Conservation (phyloP, 495 filamentous ascomycete genomes). For the Immersiella caudata region DNA sequence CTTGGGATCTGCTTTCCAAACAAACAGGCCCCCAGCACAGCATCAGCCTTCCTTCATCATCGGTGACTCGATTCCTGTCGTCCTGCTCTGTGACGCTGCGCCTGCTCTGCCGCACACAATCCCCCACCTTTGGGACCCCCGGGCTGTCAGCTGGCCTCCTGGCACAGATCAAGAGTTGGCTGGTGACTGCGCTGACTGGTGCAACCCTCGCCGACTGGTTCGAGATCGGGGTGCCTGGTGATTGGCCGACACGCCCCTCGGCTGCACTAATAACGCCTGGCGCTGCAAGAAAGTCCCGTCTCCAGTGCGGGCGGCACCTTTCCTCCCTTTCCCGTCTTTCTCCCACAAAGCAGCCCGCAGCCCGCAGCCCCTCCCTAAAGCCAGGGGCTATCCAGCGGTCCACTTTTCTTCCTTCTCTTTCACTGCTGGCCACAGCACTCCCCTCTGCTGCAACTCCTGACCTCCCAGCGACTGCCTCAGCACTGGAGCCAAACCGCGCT, state of each 20-base stretch:
- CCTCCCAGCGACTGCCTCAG: slow-evolving; percentile 6
- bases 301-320: slow-evolving; percentile 21
- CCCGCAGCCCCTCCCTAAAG: slow-evolving; percentile 8
- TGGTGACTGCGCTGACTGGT: slow-evolving; percentile 22
- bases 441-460: not conserved
- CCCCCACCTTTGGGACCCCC: slow-evolving; percentile 10
- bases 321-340: slow-evolving; percentile 21
- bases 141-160: slow-evolving; percentile 27
- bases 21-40: not conserved
- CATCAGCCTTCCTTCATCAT: slow-evolving; percentile 4
- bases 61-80: slow-evolving; percentile 12
- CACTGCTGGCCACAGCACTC: slow-evolving; percentile 2
- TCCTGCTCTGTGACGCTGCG: not conserved
- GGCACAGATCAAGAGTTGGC: slow-evolving; percentile 3
- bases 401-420: slow-evolving; percentile 20
- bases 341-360: slow-evolving; percentile 12
- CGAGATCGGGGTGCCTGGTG: not conserved
- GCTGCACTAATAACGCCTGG: slow-evolving; percentile 21
- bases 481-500: slow-evolving; percentile 18
- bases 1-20: not conserved
- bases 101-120: slow-evolving; percentile 16
- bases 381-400: not conserved
- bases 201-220: slow-evolving; percentile 9
- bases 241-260: slow-evolving; percentile 22
- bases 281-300: slow-evolving; percentile 15